Evolutionary conservation across 306 rosid species (phyloP).

Genomic region (Begonia loranthoides): DNA sequence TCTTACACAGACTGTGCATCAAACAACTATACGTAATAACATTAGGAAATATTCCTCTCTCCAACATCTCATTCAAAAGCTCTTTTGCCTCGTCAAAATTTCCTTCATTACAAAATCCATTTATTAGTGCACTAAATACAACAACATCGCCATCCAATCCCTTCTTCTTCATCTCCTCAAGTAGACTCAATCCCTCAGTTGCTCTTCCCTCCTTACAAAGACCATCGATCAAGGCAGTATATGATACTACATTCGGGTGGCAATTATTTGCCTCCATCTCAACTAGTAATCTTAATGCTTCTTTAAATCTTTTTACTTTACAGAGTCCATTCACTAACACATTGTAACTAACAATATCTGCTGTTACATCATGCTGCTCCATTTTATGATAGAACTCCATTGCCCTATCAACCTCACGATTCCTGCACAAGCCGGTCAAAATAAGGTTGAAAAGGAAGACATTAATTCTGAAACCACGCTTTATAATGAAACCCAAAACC

Average conservation of each 20-base stretch:
- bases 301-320: constrained; percentile 37
- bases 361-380: constrained; percentile 23
- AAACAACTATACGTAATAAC: constrained; percentile 51
- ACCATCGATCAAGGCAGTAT: constrained; percentile 39
- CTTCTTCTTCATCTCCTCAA: constrained; percentile 52
- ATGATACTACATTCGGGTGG: constrained; percentile 38
- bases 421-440: constrained; percentile 44
- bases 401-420: constrained; percentile 33
- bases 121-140: constrained; percentile 36
- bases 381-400: constrained; percentile 26
- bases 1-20: constrained; percentile 47
- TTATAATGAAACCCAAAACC: constrained; percentile 43
- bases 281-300: constrained; percentile 42
- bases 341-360: constrained; percentile 43
- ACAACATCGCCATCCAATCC: constrained; percentile 44
- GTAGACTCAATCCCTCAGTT: constrained; percentile 36
- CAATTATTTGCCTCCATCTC: constrained; percentile 40
- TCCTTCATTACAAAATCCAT: constrained; percentile 42
- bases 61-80: constrained; percentile 51
- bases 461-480: constrained; percentile 41
- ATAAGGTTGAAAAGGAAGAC: constrained; percentile 31
- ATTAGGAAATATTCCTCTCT: constrained; percentile 44
- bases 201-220: constrained; percentile 44
- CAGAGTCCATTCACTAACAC: constrained; percentile 51
- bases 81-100: constrained; percentile 31